Evolutionary conservation across 192 early-diverging fungal genomes (phyloP), one percentile per base, ranked within the genome.

Genomic region (Anaeromyces robustus): DNA sequence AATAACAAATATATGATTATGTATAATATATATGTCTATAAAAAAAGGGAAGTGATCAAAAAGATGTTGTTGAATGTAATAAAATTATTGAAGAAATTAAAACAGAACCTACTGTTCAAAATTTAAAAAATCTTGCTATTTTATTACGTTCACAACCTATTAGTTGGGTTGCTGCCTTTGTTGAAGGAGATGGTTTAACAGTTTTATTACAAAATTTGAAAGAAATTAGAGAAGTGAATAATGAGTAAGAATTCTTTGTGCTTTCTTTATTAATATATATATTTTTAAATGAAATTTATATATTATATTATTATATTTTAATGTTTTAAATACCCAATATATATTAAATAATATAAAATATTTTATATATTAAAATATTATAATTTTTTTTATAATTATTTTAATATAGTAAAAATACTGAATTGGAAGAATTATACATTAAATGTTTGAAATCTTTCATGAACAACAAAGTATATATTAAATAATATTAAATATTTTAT

Each of bases 161-260:
- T 79, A 83, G 88, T 30, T 89, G 88, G 88, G 87, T 89, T 30
- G 80, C 81, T 19, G 82, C 83, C n/a, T 89, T 89, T 77, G 86
- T 89, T 34, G 87, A 89, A 29, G 82, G 86, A 59, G 87, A 87
- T 29, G 88, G 88, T 18, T 43, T 89, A 78, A 77, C 80, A 19
- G 83, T 87, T 14, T 81, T 89, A 14, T 79, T 89, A 30, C 81
- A 85, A 19, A 85, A 88, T 79, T 78, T 89, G 16, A 82, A 80
- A 29, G 81, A 80, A 6, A 80, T 89, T 68, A 26, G 52, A 17
- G 87, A 85, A 41, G 29, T 80, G 19, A 82, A 86, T 29, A 84
- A 88, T 32, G 30, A 81, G 86, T 86, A 78, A 26, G 77, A 9
- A 31, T 28, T 29, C 34, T 3, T 34, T 34, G 12, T 34, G 12